Conservation (phyloP, 768 basidiomycete species). For the Lanmaoa pseudosensibilis region DNA sequence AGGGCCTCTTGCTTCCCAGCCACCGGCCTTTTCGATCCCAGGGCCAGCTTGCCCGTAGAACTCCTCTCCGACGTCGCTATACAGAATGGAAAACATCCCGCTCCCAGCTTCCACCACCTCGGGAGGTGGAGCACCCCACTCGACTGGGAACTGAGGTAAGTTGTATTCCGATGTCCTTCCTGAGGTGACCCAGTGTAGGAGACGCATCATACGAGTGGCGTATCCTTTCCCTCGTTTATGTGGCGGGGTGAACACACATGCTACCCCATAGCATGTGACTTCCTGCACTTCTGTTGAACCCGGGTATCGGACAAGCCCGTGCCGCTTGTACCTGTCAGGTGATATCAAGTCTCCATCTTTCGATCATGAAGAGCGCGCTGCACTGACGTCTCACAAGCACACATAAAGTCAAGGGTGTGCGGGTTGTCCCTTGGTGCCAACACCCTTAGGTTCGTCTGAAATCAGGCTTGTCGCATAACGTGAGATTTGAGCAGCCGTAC, state of each 20-base stretch:
- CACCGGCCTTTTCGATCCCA: conserved; percentile 27
- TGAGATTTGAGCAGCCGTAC: conserved; percentile 29
- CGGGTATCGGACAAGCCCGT: conserved; percentile 31
- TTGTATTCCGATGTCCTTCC: conserved; percentile 25
- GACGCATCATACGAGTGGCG: conserved; percentile 61
- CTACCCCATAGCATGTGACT: conserved; percentile 51
- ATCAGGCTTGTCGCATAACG: background rate
- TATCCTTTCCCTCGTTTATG: conserved; percentile 54
- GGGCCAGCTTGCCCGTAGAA: conserved; percentile 49
- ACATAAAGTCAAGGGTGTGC: conserved; percentile 52
- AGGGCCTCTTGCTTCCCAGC: conserved; percentile 45
- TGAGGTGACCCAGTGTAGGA: conserved; percentile 58
- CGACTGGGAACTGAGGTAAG: conserved; percentile 39
- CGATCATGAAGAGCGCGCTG: background rate
- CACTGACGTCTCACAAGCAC: conserved; percentile 62
- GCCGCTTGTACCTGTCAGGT: conserved; percentile 36
- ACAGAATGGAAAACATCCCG: conserved; percentile 49
- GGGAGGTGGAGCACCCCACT: conserved; percentile 46
- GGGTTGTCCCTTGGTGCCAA: conserved; percentile 53
- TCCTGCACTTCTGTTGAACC: conserved; percentile 25
- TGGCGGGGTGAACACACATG: conserved; percentile 56
- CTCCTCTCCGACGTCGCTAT: conserved; percentile 49
- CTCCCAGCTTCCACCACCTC: conserved; percentile 36
- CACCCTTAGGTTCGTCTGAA: conserved; percentile 43
- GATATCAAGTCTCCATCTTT: background rate